phyloP scores from a whole-genome alignment of 768 basidiomycete species.

The Termitomyces eurrhizus region DNA sequence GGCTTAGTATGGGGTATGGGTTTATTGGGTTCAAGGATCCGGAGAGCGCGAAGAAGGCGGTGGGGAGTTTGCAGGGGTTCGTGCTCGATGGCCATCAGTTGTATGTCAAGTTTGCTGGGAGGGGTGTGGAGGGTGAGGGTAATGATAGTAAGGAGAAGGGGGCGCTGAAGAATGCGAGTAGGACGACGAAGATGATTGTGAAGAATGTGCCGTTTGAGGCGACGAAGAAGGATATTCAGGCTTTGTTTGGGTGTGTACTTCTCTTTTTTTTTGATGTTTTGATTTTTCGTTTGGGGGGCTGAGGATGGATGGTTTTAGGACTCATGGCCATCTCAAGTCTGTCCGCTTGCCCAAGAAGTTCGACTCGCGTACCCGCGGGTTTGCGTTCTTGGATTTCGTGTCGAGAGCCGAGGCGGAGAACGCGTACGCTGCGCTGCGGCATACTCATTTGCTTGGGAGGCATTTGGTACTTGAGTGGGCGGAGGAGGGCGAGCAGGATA shows the following conservation, averaged over 20 bases:
- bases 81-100: constrained; percentile 85
- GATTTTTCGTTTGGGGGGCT: background rate
- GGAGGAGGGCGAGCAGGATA: constrained; percentile 72
- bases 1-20: constrained; percentile 93
- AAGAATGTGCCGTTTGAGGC: constrained; percentile 99
- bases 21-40: constrained; percentile 86
- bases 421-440: constrained; percentile 80
- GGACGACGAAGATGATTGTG: constrained; percentile 92
- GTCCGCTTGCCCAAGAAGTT: constrained; percentile 92
- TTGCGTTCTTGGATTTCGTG: constrained; percentile 95
- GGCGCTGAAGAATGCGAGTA: constrained; percentile 40
- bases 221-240: constrained; percentile 86
- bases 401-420: constrained; percentile 87
- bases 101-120: constrained; percentile 81
- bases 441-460: constrained; percentile 93
- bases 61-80: constrained; percentile 76
- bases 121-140: constrained; percentile 55
- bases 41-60: constrained; percentile 69
- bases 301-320: constrained; percentile 35
- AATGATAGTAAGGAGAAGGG: constrained; percentile 31
- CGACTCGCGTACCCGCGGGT: constrained; percentile 84
- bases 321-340: constrained; percentile 91
- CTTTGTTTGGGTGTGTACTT: constrained; percentile 75
- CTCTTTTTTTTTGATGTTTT: constrained; percentile 1
- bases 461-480: constrained; percentile 97